Conservation (phyloP, 164 flowering plant genomes). For the Umbilicus rupestris region DNA sequence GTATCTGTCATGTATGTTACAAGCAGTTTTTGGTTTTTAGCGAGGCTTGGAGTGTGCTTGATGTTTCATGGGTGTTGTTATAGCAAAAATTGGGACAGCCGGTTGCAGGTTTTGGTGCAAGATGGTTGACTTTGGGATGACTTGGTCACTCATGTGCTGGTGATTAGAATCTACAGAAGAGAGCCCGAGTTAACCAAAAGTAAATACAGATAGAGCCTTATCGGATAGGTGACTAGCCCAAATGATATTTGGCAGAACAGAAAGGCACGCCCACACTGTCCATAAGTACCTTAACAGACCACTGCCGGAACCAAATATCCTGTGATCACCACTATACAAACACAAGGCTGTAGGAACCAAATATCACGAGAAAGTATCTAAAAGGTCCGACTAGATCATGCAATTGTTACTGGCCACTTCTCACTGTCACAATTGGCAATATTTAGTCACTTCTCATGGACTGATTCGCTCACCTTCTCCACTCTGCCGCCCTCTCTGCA, state of each 20-base stretch:
- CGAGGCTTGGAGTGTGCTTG: too few relatives aligned
- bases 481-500: background rate
- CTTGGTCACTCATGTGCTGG: too few relatives aligned
- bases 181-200: too few relatives aligned
- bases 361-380: background rate
- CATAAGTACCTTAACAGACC: background rate
- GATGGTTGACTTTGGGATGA: background rate
- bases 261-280: background rate
- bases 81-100: too few relatives aligned
- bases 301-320: background rate
- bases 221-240: too few relatives aligned
- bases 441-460: background rate
- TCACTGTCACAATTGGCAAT: background rate
- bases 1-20: too few relatives aligned
- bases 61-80: too few relatives aligned
- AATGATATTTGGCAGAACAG: too few relatives aligned
- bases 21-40: too few relatives aligned
- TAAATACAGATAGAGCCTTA: background rate
- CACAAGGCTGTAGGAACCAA: background rate
- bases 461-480: slow-evolving; percentile 2
- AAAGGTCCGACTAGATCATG: background rate
- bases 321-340: background rate
- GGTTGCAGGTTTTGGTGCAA: background rate
- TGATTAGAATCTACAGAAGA: too few relatives aligned
- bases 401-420: background rate